Evolutionary conservation across 306 rosid species (phyloP), one percentile per base, ranked within the genome.

Genomic region (Mimosa bimucronata): DNA sequence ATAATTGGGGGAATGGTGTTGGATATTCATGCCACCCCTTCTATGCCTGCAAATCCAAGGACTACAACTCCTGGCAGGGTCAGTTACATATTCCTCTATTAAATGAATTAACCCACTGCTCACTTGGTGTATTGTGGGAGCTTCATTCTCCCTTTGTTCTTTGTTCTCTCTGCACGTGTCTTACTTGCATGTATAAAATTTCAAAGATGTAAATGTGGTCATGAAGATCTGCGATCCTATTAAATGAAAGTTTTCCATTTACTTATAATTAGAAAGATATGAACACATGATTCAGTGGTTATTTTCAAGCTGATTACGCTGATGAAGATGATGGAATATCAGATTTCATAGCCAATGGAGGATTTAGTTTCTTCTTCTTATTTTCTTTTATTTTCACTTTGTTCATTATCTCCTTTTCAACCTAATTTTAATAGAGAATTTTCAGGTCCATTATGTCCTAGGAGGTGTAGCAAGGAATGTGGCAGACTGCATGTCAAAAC

Each of bases 381-480:
- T 57, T 57, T 67, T 38, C 29, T 37, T 40, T 60, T 60, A 60
- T 13, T 60, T 68, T 38, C 73, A 15, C 8, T 30, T 37, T 7
- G 12, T 8, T 9, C 3, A 9, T 37, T 5, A 21, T 74, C 21
- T 18, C 18, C 7, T 16, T 71, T 66, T 64, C 21, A 7, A 19
- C 40, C 6, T 45, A 34, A 68, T 66, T 78, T 77, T 73, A 52
- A 42, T 65, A 40, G 71, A 45, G 65, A 80, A 18, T 81, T 77
- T 62, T 77, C 87, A 94, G 98, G 91, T 95, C 66, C 88, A 42
- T 83, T 91, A 92, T 77, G 77, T 86, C 37, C 85, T 85, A 61
- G 98, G 98, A 82, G 98, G 97, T 9, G 98, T 95, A 60, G 98
- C 92, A 21, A 93, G 98, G 87, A 95, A 95, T 80, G 87, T 95